Percentiles rank a stretch among this genome's conserved stretches.
Conservation (phyloP, 805 yeast species). For the Yarrowia osloensis region DNA sequence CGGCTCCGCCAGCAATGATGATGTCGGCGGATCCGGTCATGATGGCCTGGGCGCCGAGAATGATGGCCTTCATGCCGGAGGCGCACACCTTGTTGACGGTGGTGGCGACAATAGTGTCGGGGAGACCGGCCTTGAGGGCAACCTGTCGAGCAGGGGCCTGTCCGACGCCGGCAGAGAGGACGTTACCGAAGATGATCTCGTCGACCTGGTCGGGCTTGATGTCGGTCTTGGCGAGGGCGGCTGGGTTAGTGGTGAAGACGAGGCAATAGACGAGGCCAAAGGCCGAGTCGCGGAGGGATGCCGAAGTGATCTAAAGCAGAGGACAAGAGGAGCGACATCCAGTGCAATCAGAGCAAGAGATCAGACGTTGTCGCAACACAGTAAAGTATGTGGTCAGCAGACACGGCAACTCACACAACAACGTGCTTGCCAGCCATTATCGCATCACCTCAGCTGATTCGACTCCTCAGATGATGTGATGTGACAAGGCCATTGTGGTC, state of each 20-base stretch:
- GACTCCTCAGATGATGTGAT: too few species aligned
- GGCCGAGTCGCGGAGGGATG: too few species aligned
- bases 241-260: conserved; percentile 37
- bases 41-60: conserved; percentile 87
- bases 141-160: conserved; percentile 99
- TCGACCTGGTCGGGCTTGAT: conserved; percentile 77
- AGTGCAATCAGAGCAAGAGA: too few species aligned
- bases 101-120: conserved; percentile 77
- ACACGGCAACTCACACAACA: too few species aligned
- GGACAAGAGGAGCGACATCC: too few species aligned
- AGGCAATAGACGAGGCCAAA: too few species aligned
- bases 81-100: conserved; percentile 97
- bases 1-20: conserved; percentile 96
- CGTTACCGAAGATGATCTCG: conserved; percentile 91
- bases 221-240: conserved; percentile 70
- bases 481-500: not conserved
- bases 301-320: too few species aligned
- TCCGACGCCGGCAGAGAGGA: conserved; percentile 88
- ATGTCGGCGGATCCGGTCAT: conserved; percentile 87
- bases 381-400: too few species aligned
- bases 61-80: conserved; percentile 89
- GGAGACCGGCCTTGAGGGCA: conserved; percentile 84
- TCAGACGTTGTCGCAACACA: too few species aligned
- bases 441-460: too few species aligned
- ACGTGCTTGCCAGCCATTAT: too few species aligned